Base-by-base conservation (phyloP, 805 yeast genomes). In the Pichia pseudocactophila region DNA sequence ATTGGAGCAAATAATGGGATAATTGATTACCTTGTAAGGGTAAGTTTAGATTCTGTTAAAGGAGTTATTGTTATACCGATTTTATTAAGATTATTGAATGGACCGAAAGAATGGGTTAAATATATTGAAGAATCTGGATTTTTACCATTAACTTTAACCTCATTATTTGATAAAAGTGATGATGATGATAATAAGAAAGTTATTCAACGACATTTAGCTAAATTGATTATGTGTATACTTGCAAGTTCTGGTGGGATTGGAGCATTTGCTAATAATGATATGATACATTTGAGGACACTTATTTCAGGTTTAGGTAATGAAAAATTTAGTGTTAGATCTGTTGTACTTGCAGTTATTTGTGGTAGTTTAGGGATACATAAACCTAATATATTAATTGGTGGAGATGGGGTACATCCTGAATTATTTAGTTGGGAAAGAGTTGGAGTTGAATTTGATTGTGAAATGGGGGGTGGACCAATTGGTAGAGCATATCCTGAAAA, bases 201-300 rank as follows among this genome's bases (percentile, higher is more conserved):
- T 31, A 75, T 70, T 49, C 63, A 87, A 25, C 82, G 80, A 44
- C 73, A 70, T 45, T 65, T 77, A 12, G 75, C 88, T 0, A 69
- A 73, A 8, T 6, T 22, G 8, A 8, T 22, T 6, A 22, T 22
- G 25, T 6, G 25, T 22, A 6, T 66, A 86, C 8, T 58, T 90
- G 2, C 63, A 82, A 0, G 57, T 73, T 4, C 63, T 85, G 19
- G 82, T 11, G 99, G 98, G 0, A 54, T 88, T 10, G 70, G 80
- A 46, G 74, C 81, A 13, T 74, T 80, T 51, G 71, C 82, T 1
- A 68, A 73, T 43, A 66, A 79, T 49, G 63, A 76, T 45, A 80
- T 76, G 47, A 63, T 65, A 42, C 71, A 80, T 9, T 55, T 89
- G 18, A 65, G 63, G 34, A 75, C 76, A 41, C 62, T 89, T 25